Base-by-base conservation (phyloP, 176 grass and related monocot genomes). In the Tillandsia fasciculata region DNA sequence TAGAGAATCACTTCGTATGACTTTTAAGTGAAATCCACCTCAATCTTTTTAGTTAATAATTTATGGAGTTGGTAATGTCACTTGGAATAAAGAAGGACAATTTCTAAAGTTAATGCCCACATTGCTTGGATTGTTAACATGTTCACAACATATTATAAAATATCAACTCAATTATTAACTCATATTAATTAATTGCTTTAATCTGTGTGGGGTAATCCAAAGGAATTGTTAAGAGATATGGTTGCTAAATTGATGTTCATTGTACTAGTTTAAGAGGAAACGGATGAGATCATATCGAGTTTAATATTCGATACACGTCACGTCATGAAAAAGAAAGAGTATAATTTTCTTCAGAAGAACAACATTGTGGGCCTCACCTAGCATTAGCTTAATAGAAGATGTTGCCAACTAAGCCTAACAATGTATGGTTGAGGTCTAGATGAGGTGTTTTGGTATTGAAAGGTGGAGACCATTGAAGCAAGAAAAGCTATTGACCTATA, bases 51-150 rank as follows among this genome's bases (percentile, higher is more conserved):
- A 9, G 13, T 26, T 2, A 24, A 10, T 63, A 17, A 3, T 26
- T 63, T 22, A 23, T 63, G 58, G 20, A 63, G 58, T 63, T 10
- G 58, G 58, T 63, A 63, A 63, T 24, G 58, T 26, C 58, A 63
- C 58, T 63, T 63, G 58, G 18, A 26, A 63, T 63, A 63, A 63
- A 61, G 33, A 63, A 26, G 18, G 18, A 24, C 8, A 10, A 9
- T 26, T 26, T 63, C 24, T 24, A 24, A 10, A 63, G 10, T 22
- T 63, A 9, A 22, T 26, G n/a, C 20, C 18, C 58, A 26, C 8
- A 63, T 63, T 63, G 58, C 58, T 63, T 63, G 58, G 58, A 26
- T 63, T 26, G 15, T 63, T 63, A 63, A 63, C 24, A 63, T 63
- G 18, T 24, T 63, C 24, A 10, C 58, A 11, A 63, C 58, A 23